These are phyloP conservation scores for Hypoxylon sp. DNA, from an alignment of 2,329 filamentous ascomycete genomes.

Conservation along the genomic window DNA sequence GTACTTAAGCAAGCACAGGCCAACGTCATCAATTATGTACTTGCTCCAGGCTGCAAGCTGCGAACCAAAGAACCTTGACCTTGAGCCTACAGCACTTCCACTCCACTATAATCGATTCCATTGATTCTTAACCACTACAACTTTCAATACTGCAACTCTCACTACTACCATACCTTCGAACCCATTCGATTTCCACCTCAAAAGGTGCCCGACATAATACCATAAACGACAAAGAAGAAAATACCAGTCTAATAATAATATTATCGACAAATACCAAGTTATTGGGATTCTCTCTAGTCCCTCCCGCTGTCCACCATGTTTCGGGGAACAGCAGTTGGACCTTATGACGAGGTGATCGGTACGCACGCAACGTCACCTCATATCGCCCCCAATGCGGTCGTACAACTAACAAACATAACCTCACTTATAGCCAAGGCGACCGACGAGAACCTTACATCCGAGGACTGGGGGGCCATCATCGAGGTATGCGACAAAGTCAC, in stretches of 20 bases:
- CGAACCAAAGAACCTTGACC: too few species aligned
- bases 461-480: conserved; percentile 74
- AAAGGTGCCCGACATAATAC: neutral
- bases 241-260: neutral
- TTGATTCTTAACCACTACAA: conserved; percentile 1
- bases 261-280: neutral
- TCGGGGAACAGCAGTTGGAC: conserved; percentile 66
- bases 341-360: conserved; percentile 69
- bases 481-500: conserved; percentile 69
- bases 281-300: conserved; percentile 11
- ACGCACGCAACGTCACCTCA: conserved; percentile 46
- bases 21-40: conserved; percentile 36
- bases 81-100: too few species aligned
- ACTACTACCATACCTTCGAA: conserved; percentile 7
- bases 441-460: conserved; percentile 93
- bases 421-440: conserved; percentile 73
- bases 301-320: conserved; percentile 52
- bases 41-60: conserved; percentile 20
- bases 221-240: neutral
- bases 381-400: conserved; percentile 10
- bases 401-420: conserved; percentile 22
- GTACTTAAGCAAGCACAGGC: conserved; percentile 28
- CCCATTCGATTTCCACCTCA: conserved; percentile 2
- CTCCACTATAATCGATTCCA: neutral
- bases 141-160: conserved; percentile 11